phyloP scores from a whole-genome alignment of 1,284 basidiomycete species.

The Cystobasidiaceae sp. region DNA sequence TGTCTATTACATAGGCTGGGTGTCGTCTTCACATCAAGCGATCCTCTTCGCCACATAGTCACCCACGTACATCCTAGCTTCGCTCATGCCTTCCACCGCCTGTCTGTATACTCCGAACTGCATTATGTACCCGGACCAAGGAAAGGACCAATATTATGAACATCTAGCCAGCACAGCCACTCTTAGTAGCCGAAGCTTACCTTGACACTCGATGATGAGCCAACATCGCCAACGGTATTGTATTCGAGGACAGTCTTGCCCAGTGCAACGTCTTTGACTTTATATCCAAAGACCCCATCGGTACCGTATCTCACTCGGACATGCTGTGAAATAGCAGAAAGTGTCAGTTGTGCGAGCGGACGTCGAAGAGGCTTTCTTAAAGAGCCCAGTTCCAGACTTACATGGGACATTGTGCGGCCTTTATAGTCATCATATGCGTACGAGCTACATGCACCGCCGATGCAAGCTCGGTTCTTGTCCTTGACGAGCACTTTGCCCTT shows the following conservation, averaged over 20 bases:
- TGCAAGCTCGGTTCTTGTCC: slow-evolving; percentile 4
- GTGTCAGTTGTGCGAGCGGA: too few species aligned
- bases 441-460: neutral
- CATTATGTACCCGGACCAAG: neutral
- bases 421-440: slow-evolving; percentile 2
- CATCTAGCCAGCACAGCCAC: too few species aligned
- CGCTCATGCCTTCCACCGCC: slow-evolving; percentile 11
- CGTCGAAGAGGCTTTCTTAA: too few species aligned
- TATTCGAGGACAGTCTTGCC: slow-evolving; percentile 4
- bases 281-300: slow-evolving; percentile 3
- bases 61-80: slow-evolving; percentile 6
- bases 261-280: neutral
- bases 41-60: neutral
- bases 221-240: neutral
- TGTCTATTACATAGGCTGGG: neutral
- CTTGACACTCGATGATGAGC: slow-evolving; percentile 12
- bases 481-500: neutral
- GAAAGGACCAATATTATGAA: neutral
- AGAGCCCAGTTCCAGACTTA: too few species aligned
- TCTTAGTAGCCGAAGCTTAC: too few species aligned
- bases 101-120: slow-evolving; percentile 7
- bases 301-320: slow-evolving; percentile 7
- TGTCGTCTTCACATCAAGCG: neutral
- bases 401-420: neutral
- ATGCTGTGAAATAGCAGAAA: neutral